These are phyloP conservation scores for Trypanosoma avium DNA, from an alignment of 208 protist genomes.

Conservation along the genomic window DNA sequence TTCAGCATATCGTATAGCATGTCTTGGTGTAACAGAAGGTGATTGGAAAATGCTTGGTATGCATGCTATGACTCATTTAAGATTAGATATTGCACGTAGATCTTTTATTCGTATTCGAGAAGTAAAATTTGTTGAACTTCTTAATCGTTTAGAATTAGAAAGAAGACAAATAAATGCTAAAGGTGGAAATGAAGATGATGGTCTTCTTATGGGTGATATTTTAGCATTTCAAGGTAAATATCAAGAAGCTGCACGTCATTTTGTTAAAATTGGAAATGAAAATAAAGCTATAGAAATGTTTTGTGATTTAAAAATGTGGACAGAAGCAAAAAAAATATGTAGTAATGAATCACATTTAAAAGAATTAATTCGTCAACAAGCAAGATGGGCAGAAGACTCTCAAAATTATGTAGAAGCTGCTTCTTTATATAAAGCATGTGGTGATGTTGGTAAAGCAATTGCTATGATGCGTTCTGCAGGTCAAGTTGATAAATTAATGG, in stretches of 20 bases:
- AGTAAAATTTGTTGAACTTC: slow-evolving; percentile 91
- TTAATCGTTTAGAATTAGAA: slow-evolving; percentile 85
- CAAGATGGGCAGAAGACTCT: slow-evolving; percentile 91
- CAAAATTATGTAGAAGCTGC: slow-evolving; percentile 88
- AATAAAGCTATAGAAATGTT: slow-evolving; percentile 93
- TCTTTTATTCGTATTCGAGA: slow-evolving; percentile 94
- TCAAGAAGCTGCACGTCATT: slow-evolving; percentile 88
- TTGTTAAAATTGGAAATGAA: slow-evolving; percentile 77
- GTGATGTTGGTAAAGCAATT: slow-evolving; percentile 85
- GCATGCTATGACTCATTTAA: slow-evolving; percentile 87
- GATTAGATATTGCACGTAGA: slow-evolving; percentile 90
- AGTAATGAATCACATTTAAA: slow-evolving; percentile 84
- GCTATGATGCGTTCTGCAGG: slow-evolving; percentile 85
- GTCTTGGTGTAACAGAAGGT: slow-evolving; percentile 91
- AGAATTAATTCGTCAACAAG: slow-evolving; percentile 92
- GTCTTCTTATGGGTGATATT: slow-evolving; percentile 82
- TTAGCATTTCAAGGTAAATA: slow-evolving; percentile 95
- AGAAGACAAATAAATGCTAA: slow-evolving; percentile 38
- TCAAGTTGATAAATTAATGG: slow-evolving; percentile 85
- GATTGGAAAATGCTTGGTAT: slow-evolving; percentile 95
- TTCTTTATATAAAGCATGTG: slow-evolving; percentile 88
- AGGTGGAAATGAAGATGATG: slow-evolving; percentile 37
- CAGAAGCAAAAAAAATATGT: slow-evolving; percentile 90
- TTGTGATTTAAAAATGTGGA: slow-evolving; percentile 94
- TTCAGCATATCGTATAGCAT: slow-evolving; percentile 91